Base-by-base conservation (phyloP, 148 eudicot genomes). In the Heliamphora exappendiculata region DNA sequence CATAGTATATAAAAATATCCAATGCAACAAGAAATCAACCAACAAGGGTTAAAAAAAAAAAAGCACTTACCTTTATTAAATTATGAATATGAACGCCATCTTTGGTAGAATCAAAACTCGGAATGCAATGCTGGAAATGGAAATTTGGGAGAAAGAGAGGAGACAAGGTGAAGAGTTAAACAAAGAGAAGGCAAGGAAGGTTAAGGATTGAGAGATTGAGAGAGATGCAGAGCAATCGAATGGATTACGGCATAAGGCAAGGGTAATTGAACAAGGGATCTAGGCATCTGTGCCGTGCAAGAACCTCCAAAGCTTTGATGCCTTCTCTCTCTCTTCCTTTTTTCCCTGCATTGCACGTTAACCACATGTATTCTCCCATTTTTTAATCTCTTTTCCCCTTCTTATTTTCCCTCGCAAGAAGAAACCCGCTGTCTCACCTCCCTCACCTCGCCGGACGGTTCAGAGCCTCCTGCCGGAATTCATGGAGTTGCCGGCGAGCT, bases 201-300 rank as follows among this genome's bases (percentile, higher is more conserved):
- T 10, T 37, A 34, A 64, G 4, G 1, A 41, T 31, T 7, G 79
- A 72, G 37, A 71, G 80, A 80, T 51, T 37, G 75, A 26, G 73
- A 66, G 58, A 59, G 34, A 62, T 20, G 19, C 13, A 81, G 64
- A 73, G 72, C 79, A 69, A 68, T 14, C 28, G 93, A 89, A 90
- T 92, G 82, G 77, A 90, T 86, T 90, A 85, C 73, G 85, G 93
- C 85, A 84, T 50, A 90, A 89, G 97, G 87, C 81, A 88, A 87
- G 88, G 62, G 49, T 83, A 72, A 80, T 75, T 70, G 84, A 78
- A 79, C 76, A 72, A 86, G 81, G 83, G 86, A 83, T 79, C 86
- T 85, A 80, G 75, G 87, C 78, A 84, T 83, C 88, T 87, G 88
- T 88, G 93, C 81, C 92, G 90, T 91, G 97, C 89, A 87, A 84